Percentiles rank a stretch among this genome's conserved stretches.
These are phyloP conservation scores for Fusarium abutilonis DNA, from an alignment of 2,329 filamentous ascomycete genomes.

Conservation along the genomic window DNA sequence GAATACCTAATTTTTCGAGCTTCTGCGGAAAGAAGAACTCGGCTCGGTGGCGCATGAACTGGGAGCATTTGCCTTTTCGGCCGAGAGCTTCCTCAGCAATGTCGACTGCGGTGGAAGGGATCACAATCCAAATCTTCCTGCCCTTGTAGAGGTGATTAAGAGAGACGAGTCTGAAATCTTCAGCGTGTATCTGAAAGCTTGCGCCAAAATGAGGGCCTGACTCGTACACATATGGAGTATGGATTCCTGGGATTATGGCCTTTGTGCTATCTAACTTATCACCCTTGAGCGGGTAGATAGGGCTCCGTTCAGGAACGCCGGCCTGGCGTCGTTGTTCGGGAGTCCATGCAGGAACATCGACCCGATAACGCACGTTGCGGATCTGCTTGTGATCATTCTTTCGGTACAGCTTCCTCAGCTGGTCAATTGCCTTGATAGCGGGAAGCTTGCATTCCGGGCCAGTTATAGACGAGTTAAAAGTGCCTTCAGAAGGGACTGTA, in stretches of 20 bases:
- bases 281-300: slow-evolving; percentile 52
- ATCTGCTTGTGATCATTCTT: slow-evolving; percentile 51
- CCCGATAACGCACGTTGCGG: slow-evolving; percentile 52
- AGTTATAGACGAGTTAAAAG: slow-evolving; percentile 45
- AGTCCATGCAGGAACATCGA: slow-evolving; percentile 54
- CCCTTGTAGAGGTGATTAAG: slow-evolving; percentile 54
- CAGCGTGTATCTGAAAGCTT: slow-evolving; percentile 55
- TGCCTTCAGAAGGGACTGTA: slow-evolving; percentile 49
- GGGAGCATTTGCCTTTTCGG: slow-evolving; percentile 49
- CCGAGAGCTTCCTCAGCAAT: slow-evolving; percentile 50
- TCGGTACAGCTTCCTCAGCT: slow-evolving; percentile 50
- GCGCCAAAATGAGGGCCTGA: slow-evolving; percentile 53
- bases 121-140: slow-evolving; percentile 54
- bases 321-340: slow-evolving; percentile 48
- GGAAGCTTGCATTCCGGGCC: slow-evolving; percentile 42
- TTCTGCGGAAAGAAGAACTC: slow-evolving; percentile 55
- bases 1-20: slow-evolving; percentile 52
- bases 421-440: slow-evolving; percentile 46
- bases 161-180: slow-evolving; percentile 53
- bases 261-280: slow-evolving; percentile 52
- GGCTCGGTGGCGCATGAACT: slow-evolving; percentile 55
- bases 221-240: slow-evolving; percentile 55
- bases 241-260: slow-evolving; percentile 53
- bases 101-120: slow-evolving; percentile 51
- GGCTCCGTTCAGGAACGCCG: slow-evolving; percentile 51